These are phyloP conservation scores for Eudorina sp. DNA, from an alignment of 139 green algal species.

Conservation along the genomic window DNA sequence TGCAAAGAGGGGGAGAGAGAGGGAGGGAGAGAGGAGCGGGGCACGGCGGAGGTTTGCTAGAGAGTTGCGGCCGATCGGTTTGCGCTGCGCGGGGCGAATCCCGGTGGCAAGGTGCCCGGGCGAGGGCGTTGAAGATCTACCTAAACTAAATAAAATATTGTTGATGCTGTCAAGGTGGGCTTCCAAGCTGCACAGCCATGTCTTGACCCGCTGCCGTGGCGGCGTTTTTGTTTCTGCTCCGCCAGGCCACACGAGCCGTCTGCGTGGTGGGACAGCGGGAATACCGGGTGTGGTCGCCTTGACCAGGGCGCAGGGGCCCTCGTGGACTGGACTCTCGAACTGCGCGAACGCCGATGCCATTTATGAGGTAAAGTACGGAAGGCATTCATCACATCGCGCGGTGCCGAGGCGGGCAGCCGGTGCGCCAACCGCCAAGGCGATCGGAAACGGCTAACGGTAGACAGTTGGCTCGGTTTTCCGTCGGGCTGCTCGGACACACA, in stretches of 20 bases:
- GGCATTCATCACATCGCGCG: background rate
- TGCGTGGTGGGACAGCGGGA: constrained; percentile 24
- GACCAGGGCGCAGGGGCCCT: background rate
- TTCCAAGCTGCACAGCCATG: too few relatives aligned
- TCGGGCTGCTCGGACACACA: too few relatives aligned
- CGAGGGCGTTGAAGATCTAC: background rate
- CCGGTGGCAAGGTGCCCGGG: too few relatives aligned
- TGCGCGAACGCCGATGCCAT: background rate
- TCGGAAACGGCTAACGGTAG: too few relatives aligned
- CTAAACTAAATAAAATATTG: too few relatives aligned
- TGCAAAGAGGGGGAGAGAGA: too few relatives aligned
- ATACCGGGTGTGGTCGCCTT: constrained; percentile 30
- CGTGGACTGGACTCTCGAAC: background rate
- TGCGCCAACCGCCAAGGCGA: too few relatives aligned
- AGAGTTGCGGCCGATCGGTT: background rate
- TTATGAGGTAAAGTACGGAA: background rate
- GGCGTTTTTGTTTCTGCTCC: background rate
- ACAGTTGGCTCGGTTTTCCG: too few relatives aligned
- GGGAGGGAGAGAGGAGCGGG: too few relatives aligned
- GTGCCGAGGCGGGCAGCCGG: background rate
- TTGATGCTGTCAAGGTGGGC: too few relatives aligned
- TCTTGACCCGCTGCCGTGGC: too few relatives aligned
- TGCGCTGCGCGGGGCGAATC: too few relatives aligned
- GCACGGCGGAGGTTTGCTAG: background rate
- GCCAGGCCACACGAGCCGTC: background rate